Evolutionary conservation across 2,329 filamentous ascomycete genomes (phyloP), one percentile per base, ranked within the genome.

Genomic region (Botrytis paeoniae): DNA sequence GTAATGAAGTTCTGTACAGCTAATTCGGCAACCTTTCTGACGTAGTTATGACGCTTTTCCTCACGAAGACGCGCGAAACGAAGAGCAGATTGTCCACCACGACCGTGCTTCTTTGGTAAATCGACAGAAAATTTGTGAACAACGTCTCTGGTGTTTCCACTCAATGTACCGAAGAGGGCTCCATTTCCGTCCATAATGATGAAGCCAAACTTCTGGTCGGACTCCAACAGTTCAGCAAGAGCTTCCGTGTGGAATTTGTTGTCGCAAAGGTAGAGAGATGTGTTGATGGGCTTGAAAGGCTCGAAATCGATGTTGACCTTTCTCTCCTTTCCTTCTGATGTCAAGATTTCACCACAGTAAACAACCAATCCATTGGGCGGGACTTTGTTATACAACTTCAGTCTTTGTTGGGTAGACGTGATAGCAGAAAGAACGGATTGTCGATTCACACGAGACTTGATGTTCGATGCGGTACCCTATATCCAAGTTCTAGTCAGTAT

Each of bases 301-400:
- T 99, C 96, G 83, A 99, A 99, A 83, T 99, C 97, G 83, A 99
- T 99, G 85, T 99, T 99, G 87, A 99, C 97, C 88, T 98, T 99
- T 82, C 96, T 89, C 86, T 99, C 96, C 85, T 99, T 99, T 84
- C 96, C 96, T 87, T 99, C 96, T 43, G 91, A 92, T 73, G 96
- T 99, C 87, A 99, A 92, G 83, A 99, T 98, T 98, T 99, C 96
- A 91, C 96, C 96, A 84, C 96, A 99, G 89, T 99, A 99, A 78
- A 99, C 93, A 77, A 99, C 96, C 78, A 99, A 87, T 74, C 96
- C 96, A 85, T 99, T 99, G 68, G 96, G 94, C 45, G 97, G 96
- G 73, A 99, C 96, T 85, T 98, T 98, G 85, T 95, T 97, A 87
- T 99, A 99, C 66, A 99, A 89, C 89, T 99, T 99, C 78, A 99